A percentile compares a stretch with the other conserved stretches of the same genome.
phyloP scores from a whole-genome alignment of 371 early-diverging fungal genomes.

The Mucor irregularis region DNA sequence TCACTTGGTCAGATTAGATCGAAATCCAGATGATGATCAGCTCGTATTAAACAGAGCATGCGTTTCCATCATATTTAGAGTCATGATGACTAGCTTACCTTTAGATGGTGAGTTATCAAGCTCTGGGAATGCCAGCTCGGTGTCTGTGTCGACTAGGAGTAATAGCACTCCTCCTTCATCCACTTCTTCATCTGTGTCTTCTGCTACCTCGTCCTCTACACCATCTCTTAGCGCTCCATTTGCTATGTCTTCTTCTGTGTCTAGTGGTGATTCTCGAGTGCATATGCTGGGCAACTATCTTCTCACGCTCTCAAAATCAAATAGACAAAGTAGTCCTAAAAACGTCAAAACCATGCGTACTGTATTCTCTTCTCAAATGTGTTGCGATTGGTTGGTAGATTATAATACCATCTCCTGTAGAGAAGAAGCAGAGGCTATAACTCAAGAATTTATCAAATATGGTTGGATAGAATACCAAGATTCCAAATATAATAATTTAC shows the following conservation, averaged over 20 bases:
- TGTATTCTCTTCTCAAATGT: constrained; percentile 44
- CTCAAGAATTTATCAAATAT: constrained; percentile 53
- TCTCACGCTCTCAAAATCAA: constrained; percentile 33
- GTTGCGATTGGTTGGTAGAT: constrained; percentile 65
- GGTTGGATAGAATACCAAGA: constrained; percentile 58
- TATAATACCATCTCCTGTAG: constrained; percentile 59
- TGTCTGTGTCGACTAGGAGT: constrained; percentile 12
- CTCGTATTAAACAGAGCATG: constrained; percentile 32
- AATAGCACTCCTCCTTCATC: constrained; percentile 20
- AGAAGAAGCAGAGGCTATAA: constrained; percentile 62
- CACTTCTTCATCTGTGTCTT: constrained; percentile 21
- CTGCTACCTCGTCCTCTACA: constrained; percentile 21
- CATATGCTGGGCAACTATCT: constrained; percentile 44
- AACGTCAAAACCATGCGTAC: constrained; percentile 34
- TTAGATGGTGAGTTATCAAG: constrained; percentile 35
- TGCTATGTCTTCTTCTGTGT: constrained; percentile 22
- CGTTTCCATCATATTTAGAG: constrained; percentile 33
- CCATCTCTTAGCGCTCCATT: constrained; percentile 29
- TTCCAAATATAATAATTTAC: constrained; percentile 7
- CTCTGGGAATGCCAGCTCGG: constrained; percentile 21
- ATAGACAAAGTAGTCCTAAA: constrained; percentile 11
- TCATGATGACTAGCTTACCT: constrained; percentile 46
- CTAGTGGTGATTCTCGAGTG: constrained; percentile 35
- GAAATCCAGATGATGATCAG: constrained; percentile 46
- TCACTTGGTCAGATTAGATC: constrained; percentile 42